phyloP scores from a whole-genome alignment of 2,329 filamentous ascomycete genomes.

The Aureobasidium melanogenum region DNA sequence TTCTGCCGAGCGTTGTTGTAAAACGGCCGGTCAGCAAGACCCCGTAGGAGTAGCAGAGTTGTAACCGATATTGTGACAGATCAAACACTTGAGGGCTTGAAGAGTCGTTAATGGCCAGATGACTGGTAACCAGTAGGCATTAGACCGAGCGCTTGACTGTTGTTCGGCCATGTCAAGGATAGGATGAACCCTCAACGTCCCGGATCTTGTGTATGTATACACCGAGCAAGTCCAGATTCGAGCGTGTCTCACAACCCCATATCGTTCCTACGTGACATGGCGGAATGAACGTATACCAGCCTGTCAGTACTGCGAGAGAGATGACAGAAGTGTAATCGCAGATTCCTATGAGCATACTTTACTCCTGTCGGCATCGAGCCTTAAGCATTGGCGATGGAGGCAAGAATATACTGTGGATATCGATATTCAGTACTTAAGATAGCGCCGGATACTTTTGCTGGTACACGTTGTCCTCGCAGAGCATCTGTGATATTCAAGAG shows the following conservation, averaged over 20 bases:
- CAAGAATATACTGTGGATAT: background rate
- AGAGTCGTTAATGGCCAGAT: background rate
- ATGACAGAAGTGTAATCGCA: background rate
- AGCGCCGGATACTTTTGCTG: background rate
- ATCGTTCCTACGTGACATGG: background rate
- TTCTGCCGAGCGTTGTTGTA: background rate
- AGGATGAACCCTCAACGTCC: background rate
- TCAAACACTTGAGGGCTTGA: background rate
- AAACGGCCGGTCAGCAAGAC: background rate
- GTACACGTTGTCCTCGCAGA: background rate
- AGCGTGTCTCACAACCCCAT: background rate
- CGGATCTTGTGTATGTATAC: background rate
- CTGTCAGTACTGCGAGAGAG: background rate
- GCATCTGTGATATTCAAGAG: background rate
- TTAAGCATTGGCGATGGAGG: background rate
- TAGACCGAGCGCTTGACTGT: too few species aligned
- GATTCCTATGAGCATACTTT: background rate
- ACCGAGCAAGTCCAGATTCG: background rate
- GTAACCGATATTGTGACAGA: background rate
- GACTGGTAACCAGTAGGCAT: too few species aligned
- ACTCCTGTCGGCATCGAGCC: background rate
- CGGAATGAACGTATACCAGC: background rate
- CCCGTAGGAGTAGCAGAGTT: background rate
- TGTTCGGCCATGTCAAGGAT: too few species aligned
- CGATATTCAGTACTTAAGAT: background rate